Evolutionary conservation across 1,284 basidiomycete genomes (phyloP), one percentile per base, ranked within the genome.

Genomic region (Pascua guehoae): DNA sequence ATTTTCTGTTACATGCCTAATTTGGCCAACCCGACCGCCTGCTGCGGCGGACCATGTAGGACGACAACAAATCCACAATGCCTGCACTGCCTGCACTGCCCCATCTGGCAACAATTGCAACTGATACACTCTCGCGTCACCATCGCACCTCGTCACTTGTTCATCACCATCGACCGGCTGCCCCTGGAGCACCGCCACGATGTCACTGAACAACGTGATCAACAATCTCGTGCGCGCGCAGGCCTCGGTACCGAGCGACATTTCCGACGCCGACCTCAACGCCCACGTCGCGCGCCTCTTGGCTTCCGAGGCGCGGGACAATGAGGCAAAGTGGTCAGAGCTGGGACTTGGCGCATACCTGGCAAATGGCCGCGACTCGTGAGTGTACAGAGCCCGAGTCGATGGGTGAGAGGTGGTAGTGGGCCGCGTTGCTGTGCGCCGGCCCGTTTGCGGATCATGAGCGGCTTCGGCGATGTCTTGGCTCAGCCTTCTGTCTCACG

Each of bases 271-370:
- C 37, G 89, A 94, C 66, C 83, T 96, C 18, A 92, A 96, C 77
- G 83, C 84, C 41, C 88, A 91, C 71, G 89, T 96, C 36, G 89
- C 90, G 4, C 87, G 90, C 52, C 82, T 96, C 55, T 86, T 96
- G 51, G 83, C 94, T 37, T 86, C 85, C 63, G 93, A 96, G 74
- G 92, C 93, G 0, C 91, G 89, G 79, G 85, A 87, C 79, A 90
- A 91, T 73, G 90, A 90, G 47, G 84, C 87, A 64, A 71, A 70
- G 53, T 78, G 75, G 72, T 65, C 61, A 51, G 76, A 70, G 51
- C 54, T 75, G 43, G 79, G 78, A 2, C 64, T 76, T 8, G 65
- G 72, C 0, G 75, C 71, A 0, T 70, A 73, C 52, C 60, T 74
- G 49, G 55, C 44, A 36, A 16, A 43, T 12, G 47, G 57, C 1